Evolutionary conservation across 768 basidiomycete genomes (phyloP).

Genomic region (Tricholoma terreum): DNA sequence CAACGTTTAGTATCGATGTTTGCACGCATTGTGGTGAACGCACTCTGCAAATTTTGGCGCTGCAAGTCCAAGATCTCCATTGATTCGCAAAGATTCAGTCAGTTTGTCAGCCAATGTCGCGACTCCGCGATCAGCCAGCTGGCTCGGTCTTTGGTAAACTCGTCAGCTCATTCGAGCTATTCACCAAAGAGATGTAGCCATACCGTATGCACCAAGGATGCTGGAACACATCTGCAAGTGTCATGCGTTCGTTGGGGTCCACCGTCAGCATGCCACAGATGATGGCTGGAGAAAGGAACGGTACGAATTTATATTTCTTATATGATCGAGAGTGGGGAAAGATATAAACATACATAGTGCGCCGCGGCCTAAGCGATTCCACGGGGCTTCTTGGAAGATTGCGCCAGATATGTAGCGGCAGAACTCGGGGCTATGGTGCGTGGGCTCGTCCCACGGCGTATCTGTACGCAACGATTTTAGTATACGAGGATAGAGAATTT

Average conservation of each 20-base stretch:
- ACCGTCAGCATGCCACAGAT: constrained; percentile 73
- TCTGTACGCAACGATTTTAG: constrained; percentile 43
- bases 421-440: constrained; percentile 74
- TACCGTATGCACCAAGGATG: constrained; percentile 81
- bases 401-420: constrained; percentile 69
- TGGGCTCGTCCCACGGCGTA: constrained; percentile 98
- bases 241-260: constrained; percentile 65
- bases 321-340: not conserved
- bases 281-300: constrained; percentile 47
- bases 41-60: constrained; percentile 44
- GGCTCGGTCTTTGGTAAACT: constrained; percentile 54
- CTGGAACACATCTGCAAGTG: constrained; percentile 41
- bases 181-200: not conserved
- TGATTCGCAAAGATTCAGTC: constrained; percentile 60
- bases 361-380: constrained; percentile 60
- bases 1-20: not conserved
- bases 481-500: not conserved
- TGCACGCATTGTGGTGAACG: constrained; percentile 24
- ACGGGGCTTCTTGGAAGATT: constrained; percentile 74
- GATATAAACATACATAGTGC: constrained; percentile 56
- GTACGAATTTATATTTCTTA: not conserved
- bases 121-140: constrained; percentile 52
- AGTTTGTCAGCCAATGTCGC: constrained; percentile 65
- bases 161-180: not conserved
- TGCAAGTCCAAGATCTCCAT: constrained; percentile 75